These are phyloP conservation scores for Boechera retrofracta DNA, from an alignment of 345 rosid species.

Conservation along the genomic window DNA sequence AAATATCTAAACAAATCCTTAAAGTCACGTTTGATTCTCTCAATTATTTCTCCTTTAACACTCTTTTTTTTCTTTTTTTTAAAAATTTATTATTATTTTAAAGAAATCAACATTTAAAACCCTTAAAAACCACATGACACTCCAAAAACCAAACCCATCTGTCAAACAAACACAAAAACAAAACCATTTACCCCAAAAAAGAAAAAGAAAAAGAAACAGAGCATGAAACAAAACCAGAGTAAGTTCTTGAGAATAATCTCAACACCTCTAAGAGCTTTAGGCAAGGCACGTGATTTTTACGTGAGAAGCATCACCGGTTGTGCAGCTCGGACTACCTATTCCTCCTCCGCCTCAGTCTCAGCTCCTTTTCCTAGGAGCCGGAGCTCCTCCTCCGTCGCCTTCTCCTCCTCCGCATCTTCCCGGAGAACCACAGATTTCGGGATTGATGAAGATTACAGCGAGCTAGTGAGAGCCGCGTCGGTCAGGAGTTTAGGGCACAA, in stretches of 20 bases:
- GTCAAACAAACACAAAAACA: slow-evolving; percentile 20
- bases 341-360: slow-evolving; percentile 32
- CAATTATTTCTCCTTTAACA: slow-evolving; percentile 41
- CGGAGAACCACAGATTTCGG: slow-evolving; percentile 37
- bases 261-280: slow-evolving; percentile 54
- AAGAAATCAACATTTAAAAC: not conserved
- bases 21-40: slow-evolving; percentile 45
- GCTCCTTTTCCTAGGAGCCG: slow-evolving; percentile 60
- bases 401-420: slow-evolving; percentile 44
- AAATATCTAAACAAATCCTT: slow-evolving; percentile 26
- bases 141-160: slow-evolving; percentile 11
- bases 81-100: not conserved
- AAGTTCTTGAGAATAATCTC: slow-evolving; percentile 56
- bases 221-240: slow-evolving; percentile 52
- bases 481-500: slow-evolving; percentile 58
- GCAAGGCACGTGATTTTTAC: slow-evolving; percentile 72
- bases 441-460: slow-evolving; percentile 62
- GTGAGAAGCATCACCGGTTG: slow-evolving; percentile 65
- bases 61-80: too few relatives aligned
- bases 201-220: not conserved
- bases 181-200: slow-evolving; percentile 4
- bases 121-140: slow-evolving; percentile 22
- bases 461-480: slow-evolving; percentile 71
- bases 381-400: slow-evolving; percentile 51
- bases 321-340: slow-evolving; percentile 45